Base-by-base conservation (phyloP, 78 protist species). In the Thecamonas trahens region DNA sequence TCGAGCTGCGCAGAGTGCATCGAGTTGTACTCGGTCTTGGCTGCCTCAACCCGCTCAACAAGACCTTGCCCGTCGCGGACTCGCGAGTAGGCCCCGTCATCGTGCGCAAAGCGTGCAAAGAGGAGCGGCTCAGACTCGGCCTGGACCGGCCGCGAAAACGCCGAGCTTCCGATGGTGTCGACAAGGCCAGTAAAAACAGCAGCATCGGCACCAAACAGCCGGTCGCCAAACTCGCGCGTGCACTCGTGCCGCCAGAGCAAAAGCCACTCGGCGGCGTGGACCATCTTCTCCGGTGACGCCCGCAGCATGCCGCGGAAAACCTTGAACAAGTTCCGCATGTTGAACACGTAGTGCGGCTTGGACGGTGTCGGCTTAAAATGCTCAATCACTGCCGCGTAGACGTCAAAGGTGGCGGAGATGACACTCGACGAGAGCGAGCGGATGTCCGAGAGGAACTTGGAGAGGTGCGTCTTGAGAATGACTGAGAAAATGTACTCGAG, bases 291-390 rank as follows among this genome's bases (percentile, higher is more conserved):
- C 22, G 77, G 66, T 29, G 29, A 0, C 18, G 44, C 72, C 39
- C 44, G 1, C 29, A 61, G 0, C 44, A 90, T 44, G 38, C 95
- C 95, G 37, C 71, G 86, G 47, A 90, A 42, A 2, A 90, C 94
- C 24, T 83, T 78, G 26, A 64, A 44, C 18, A 91, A 45, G 54
- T 91, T 91, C 17, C 95, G 74, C 50, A 91, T 81, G 45, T 87
- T 91, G 86, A 87, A 91, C 34, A 83, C 49, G 70, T 91, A 91
- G 70, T 91, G 95, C 44, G 80, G 60, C 67, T 84, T 87, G 49
- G 84, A 31, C 2, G 92, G 95, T 7, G 92, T 87, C 9, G 95
- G 95, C 28, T 71, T 82, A 45, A 87, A 71, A n/a, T 55, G n/a
- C 11, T 1, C 49, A 1, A 37, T 11, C 34, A 84, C 50, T 2